Base-by-base conservation (phyloP, 1,139 yeast species). In the Tardiomyces digboiensis region DNA sequence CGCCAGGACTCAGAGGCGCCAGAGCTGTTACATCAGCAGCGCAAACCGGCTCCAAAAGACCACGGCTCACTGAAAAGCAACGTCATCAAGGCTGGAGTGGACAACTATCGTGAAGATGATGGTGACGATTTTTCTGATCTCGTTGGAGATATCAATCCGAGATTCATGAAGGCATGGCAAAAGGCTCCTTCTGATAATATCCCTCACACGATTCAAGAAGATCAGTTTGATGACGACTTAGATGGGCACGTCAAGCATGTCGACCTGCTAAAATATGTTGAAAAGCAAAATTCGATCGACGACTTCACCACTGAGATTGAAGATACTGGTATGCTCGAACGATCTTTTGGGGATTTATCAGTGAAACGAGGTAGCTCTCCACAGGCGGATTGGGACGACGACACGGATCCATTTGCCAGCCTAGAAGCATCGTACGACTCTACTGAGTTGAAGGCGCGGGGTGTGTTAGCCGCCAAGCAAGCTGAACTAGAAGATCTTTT, bases 321-420 rank as follows among this genome's bases (percentile, higher is more conserved):
- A 16, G 29, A 21, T 6, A 13, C 38, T n/a, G 19, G 16, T 3
- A 12, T 16, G 10, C 14, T 29, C 16, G 23, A 19, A 7, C 42
- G 22, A 22, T 26, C 39, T 14, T 21, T 40, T n/a, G 20, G 22
- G 37, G 40, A 21, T 7, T 33, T 42, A 16, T 38, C 39, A 18
- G 40, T 44, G 36, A 22, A 40, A 18, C 20, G 13, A n/a, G 36
- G 16, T 38, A 26, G 16, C 39, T 36, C 39, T 12, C 21, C 33
- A 20, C 29, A 22, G 12, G 21, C 10, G 19, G 29, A 19, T 21
- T 10, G 26, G 18, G 22, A 23, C 7, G 16, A 38, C 10, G 59
- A 55, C 4, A 56, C 52, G 18, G 64, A 59, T 36, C 60, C 62
- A 3, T 61, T 60, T 49, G 51, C 54, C 2, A 52, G 44, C 2